phyloP scores from a whole-genome alignment of 768 basidiomycete species.

The Phanerochaete sordida region DNA sequence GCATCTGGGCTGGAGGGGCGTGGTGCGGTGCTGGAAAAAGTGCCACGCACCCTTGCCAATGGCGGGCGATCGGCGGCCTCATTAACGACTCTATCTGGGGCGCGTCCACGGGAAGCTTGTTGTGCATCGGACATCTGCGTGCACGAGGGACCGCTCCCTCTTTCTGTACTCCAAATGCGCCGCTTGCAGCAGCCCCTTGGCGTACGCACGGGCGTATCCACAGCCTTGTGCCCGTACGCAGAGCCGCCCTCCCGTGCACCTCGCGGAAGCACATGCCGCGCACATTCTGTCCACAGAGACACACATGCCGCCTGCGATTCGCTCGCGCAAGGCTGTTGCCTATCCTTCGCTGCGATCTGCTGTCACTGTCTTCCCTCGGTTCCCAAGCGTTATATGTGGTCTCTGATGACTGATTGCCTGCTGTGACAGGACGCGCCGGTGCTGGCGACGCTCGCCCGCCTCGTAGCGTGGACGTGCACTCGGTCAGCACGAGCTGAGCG shows the following conservation, averaged over 20 bases:
- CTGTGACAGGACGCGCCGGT: slow-evolving; percentile 1
- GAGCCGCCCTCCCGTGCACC: neutral
- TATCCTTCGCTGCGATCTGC: neutral
- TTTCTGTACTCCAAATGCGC: neutral
- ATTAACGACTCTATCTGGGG: neutral
- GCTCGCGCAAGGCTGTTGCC: slow-evolving; percentile 1
- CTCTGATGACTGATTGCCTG: neutral
- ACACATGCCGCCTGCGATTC: neutral
- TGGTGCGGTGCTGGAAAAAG: neutral
- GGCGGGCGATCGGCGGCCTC: neutral
- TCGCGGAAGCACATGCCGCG: neutral
- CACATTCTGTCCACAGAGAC: neutral
- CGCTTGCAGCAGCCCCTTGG: neutral
- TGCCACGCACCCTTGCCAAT: neutral
- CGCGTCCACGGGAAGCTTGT: neutral
- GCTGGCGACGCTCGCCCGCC: slow-evolving; percentile 1
- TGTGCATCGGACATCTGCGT: neutral
- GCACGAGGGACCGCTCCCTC: neutral
- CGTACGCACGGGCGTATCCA: neutral
- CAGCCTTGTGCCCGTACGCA: neutral
- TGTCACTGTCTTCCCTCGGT: neutral
- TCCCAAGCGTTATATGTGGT: neutral
- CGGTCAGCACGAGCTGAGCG: slow-evolving; percentile 5
- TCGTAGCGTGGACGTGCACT: slow-evolving; percentile 10
- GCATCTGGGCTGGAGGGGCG: neutral